Evolutionary conservation across 2,329 filamentous ascomycete species (phyloP).

Genomic region (Arachnomyces sp.): DNA sequence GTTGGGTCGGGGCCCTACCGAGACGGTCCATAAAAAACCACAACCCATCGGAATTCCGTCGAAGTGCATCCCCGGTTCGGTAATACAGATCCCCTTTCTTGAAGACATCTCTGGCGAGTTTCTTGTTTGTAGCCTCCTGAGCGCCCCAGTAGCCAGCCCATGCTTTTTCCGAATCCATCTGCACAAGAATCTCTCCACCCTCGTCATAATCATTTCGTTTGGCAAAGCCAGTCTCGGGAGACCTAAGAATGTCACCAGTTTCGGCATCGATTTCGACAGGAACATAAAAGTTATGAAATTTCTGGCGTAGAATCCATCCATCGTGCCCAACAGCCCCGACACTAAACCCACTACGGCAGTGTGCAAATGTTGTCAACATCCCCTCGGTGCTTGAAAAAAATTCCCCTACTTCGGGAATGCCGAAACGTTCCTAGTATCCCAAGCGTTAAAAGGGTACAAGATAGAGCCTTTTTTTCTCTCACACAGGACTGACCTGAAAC

Average conservation of each 20-base stretch:
- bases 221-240: slow-evolving; percentile 40
- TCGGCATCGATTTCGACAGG: slow-evolving; percentile 37
- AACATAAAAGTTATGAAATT: slow-evolving; percentile 35
- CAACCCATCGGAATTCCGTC: slow-evolving; percentile 54
- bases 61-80: slow-evolving; percentile 47
- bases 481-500: slow-evolving; percentile 23
- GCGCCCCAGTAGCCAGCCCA: slow-evolving; percentile 39
- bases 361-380: slow-evolving; percentile 37
- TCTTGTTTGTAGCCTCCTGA: slow-evolving; percentile 36
- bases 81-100: slow-evolving; percentile 40
- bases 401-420: slow-evolving; percentile 40
- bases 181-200: slow-evolving; percentile 40
- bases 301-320: slow-evolving; percentile 32
- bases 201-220: slow-evolving; percentile 29
- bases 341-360: slow-evolving; percentile 33
- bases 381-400: slow-evolving; percentile 45
- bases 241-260: slow-evolving; percentile 35
- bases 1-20: slow-evolving; percentile 49
- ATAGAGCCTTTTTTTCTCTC: slow-evolving; percentile 4
- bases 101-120: slow-evolving; percentile 39
- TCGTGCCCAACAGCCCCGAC: slow-evolving; percentile 40
- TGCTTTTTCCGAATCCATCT: slow-evolving; percentile 32
- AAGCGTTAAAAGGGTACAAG: slow-evolving; percentile 14
- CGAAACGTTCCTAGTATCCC: slow-evolving; percentile 27
- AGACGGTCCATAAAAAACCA: slow-evolving; percentile 65